phyloP scores from a whole-genome alignment of 371 early-diverging fungal species.

The Lichtheimia ornata region DNA sequence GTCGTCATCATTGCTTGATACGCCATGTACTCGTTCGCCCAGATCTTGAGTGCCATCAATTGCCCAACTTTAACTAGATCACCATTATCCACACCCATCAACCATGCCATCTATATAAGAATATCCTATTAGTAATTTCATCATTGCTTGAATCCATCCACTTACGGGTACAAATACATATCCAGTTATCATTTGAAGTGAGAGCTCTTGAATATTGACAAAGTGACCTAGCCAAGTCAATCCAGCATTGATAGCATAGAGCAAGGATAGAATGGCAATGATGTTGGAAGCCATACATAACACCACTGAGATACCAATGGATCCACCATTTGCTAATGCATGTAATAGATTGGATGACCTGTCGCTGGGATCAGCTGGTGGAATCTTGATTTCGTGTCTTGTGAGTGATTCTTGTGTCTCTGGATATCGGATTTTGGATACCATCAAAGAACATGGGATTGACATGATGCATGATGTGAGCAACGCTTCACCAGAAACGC shows the following conservation, averaged over 20 bases:
- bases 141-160: neutral
- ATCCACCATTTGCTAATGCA: slow-evolving; percentile 86
- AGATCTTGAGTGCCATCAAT: slow-evolving; percentile 84
- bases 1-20: slow-evolving; percentile 54
- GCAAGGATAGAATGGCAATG: slow-evolving; percentile 74
- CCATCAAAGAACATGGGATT: slow-evolving; percentile 82
- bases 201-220: slow-evolving; percentile 63
- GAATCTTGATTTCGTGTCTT: slow-evolving; percentile 52
- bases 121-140: neutral
- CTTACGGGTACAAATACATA: slow-evolving; percentile 58
- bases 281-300: slow-evolving; percentile 78
- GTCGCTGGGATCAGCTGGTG: slow-evolving; percentile 58
- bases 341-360: slow-evolving; percentile 79
- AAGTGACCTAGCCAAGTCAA: slow-evolving; percentile 80
- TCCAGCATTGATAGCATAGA: slow-evolving; percentile 69
- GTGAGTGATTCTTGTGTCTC: slow-evolving; percentile 82
- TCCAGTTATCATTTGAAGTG: slow-evolving; percentile 70
- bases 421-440: slow-evolving; percentile 79
- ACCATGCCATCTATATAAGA: slow-evolving; percentile 62
- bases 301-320: slow-evolving; percentile 76
- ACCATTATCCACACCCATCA: slow-evolving; percentile 73
- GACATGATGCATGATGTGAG: slow-evolving; percentile 93
- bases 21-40: slow-evolving; percentile 93
- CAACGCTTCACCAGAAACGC: slow-evolving; percentile 65
- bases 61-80: slow-evolving; percentile 70